Base-by-base conservation (phyloP, 2,329 filamentous ascomycete genomes). In the Pseudogymnoascus sp. region DNA sequence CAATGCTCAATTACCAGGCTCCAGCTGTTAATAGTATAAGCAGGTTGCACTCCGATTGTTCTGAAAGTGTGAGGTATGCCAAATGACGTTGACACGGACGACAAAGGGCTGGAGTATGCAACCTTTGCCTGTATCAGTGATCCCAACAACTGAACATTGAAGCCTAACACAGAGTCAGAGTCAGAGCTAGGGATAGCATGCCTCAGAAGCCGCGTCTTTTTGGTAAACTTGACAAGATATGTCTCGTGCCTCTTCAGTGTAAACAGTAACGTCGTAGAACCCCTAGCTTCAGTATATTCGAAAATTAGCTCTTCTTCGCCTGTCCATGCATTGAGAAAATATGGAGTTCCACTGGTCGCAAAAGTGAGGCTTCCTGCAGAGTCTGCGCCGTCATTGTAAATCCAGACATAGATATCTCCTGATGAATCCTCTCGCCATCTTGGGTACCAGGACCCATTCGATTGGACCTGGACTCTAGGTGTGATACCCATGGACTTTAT, bases 241-340 rank as follows among this genome's bases (percentile, higher is more conserved):
- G 72, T 74, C 68, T 80, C 74, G 61, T 78, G 77, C 0, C 69
- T 73, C 21, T 72, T 73, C 3, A 80, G 66, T 2, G 60, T 62
- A 12, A 80, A 63, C 2, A 71, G 70, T 12, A 78, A 72, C 0
- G 66, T 69, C 41, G 41, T 45, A n/a, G 41, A 45, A 6, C 19
- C 41, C 23, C 41, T 45, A 14, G 41, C 10, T 45, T 14, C 21
- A n/a, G 21, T 68, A 62, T 78, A 78, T 3, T 69, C 66, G 1
- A 71, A 43, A 19, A 78, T 63, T 0, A 72, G 72, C 3, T 62
- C 72, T 26, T 69, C 61, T 4, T 69, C 66, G 6, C 78, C 78
- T 1, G 76, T 77, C 75, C 77, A 81, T 3, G 76, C 74, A 66
- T 80, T 70, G 60, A 74, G 74, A 31, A 70, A 33, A 64, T 74